phyloP scores from a whole-genome alignment of 768 basidiomycete species.

The Postia placenta region DNA sequence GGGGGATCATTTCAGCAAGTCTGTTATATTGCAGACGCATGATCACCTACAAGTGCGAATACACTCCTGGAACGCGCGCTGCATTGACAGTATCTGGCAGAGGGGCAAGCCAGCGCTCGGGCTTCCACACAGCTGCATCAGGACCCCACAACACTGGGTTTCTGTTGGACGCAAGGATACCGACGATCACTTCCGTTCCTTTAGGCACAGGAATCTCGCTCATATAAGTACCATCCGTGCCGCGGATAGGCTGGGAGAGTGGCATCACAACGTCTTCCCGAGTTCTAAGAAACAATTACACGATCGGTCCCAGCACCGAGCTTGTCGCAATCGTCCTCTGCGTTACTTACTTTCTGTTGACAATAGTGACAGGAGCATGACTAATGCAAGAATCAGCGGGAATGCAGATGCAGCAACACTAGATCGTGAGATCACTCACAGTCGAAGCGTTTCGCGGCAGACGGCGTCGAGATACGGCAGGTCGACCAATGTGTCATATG shows the following conservation, averaged over 20 bases:
- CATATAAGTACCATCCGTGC: conserved; percentile 21
- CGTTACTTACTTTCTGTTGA: too few species aligned
- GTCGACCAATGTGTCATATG: conserved; percentile 12
- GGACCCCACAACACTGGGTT: conserved; percentile 33
- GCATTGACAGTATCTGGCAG: conserved; percentile 16
- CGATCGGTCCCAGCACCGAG: background rate
- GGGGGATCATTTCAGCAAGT: background rate
- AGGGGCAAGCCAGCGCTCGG: conserved; percentile 34
- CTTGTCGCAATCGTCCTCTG: too few species aligned
- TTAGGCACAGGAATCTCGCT: conserved; percentile 21
- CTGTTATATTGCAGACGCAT: too few species aligned
- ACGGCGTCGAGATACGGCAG: conserved; percentile 62
- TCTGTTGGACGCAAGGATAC: conserved; percentile 27
- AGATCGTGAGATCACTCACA: conserved; percentile 54
- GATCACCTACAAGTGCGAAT: conserved; percentile 21
- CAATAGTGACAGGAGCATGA: conserved; percentile 6
- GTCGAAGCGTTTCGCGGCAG: too few species aligned
- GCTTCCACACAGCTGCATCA: conserved; percentile 36
- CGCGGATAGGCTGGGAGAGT: conserved; percentile 23
- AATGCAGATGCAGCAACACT: too few species aligned
- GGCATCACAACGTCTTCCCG: conserved; percentile 22
- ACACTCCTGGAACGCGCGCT: conserved; percentile 27
- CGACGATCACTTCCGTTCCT: conserved; percentile 19
- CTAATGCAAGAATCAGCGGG: too few species aligned
- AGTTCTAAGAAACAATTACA: conserved; percentile 4